Evolutionary conservation across 495 filamentous ascomycete genomes (phyloP), one percentile per base, ranked within the genome.

Genomic region (Tuber microsphaerosporum): DNA sequence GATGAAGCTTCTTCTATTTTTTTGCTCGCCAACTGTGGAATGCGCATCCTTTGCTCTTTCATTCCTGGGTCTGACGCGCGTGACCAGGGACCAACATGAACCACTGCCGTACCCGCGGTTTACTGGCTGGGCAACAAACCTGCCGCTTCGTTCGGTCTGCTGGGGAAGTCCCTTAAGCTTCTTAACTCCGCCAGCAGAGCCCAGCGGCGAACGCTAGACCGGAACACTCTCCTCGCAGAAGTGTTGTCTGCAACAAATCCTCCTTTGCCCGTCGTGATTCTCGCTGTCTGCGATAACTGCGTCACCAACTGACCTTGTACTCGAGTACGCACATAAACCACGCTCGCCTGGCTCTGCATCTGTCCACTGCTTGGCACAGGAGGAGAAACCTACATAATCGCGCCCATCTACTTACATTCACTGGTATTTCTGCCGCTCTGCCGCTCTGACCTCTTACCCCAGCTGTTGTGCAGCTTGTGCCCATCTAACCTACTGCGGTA

Each of bases 131-230:
- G 8, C 17, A 34, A 4, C 56, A 19, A 65, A 65, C 14, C 14
- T 2, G 48, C 70, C 73, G 76, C 39, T 34, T 65, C 70, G 37
- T 65, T 73, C 70, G 70, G 48, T 72, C 72, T 72, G 65, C 75
- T 39, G 72, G 68, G 17, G 34, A 26, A 16, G 42, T 26, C n/a
- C 56, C 56, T 65, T 17, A 2, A 65, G 3, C 56, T n/a, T 26
- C 51, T 10, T 10, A 65, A 65, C 12, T 17, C 56, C 31, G 26
- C 14, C 56, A 31, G 26, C 56, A 12, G 56, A 34, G 5, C 8
- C 4, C 14, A 61, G 51, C 51, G 3, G 51, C 31, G 51, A 31
- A 31, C n/a, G n/a, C n/a, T 26, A 31, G 51, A 14, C 9, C 51
- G 34, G 26, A 65, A 31, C 31, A 34, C 26, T 34, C 0, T 34